Percentiles rank a stretch among this genome's conserved stretches.
These are phyloP conservation scores for Penicillium pulvis DNA, from an alignment of 495 filamentous ascomycete species.

Conservation along the genomic window DNA sequence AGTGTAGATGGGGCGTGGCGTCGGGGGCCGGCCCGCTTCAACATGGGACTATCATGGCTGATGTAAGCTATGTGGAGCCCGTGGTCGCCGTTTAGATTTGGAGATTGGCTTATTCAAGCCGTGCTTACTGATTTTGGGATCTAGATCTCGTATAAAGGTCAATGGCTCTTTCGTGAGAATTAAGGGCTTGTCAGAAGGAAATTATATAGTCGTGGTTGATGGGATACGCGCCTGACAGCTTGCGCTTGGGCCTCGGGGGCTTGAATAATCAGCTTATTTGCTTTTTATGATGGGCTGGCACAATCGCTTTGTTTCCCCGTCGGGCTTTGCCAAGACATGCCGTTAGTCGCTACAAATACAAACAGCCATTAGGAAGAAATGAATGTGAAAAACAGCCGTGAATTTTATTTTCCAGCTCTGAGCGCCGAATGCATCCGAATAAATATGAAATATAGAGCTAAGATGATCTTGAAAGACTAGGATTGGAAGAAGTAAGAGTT, in stretches of 20 bases:
- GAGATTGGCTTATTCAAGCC: not conserved
- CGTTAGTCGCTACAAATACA: no score
- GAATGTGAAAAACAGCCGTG: constrained; percentile 4
- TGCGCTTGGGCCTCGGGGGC: not conserved
- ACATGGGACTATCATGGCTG: constrained; percentile 7
- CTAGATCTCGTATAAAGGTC: not conserved
- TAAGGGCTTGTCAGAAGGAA: not conserved
- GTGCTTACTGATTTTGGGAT: not conserved
- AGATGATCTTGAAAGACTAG: not conserved
- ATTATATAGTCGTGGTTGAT: not conserved
- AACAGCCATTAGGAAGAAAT: no score
- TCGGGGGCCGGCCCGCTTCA: constrained; percentile 3
- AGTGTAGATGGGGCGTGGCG: not conserved
- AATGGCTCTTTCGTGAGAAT: not conserved
- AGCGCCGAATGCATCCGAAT: constrained; percentile 27
- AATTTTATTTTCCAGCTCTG: constrained; percentile 24
- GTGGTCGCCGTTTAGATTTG: constrained; percentile 4
- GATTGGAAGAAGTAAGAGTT: not conserved
- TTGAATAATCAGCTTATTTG: not conserved
- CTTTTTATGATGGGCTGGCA: not conserved
- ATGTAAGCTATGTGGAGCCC: constrained; percentile 10
- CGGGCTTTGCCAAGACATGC: not conserved
- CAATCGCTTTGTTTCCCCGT: not conserved
- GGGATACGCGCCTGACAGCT: not conserved
- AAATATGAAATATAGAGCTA: constrained; percentile 4